Evolutionary conservation across 495 filamentous ascomycete genomes (phyloP).

Genomic region (Oidiodendron maius): DNA sequence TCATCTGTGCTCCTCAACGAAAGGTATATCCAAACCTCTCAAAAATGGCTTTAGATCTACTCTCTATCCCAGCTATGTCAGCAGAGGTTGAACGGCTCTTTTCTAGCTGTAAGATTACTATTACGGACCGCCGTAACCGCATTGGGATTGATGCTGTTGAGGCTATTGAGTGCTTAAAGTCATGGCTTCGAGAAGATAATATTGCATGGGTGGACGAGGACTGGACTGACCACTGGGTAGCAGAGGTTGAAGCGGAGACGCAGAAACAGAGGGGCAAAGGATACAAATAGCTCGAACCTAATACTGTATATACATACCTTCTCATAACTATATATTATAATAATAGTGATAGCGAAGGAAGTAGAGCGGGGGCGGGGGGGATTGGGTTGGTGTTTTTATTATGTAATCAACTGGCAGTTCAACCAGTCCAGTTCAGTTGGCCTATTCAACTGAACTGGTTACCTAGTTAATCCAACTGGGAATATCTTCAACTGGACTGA

Average conservation of each 20-base stretch:
- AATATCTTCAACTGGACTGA: background rate
- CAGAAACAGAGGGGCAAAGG: background rate
- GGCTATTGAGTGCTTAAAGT: constrained; percentile 1
- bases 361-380: background rate
- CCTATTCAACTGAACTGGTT: background rate
- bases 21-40: no score
- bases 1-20: no score
- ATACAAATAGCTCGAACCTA: background rate
- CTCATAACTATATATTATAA: no score
- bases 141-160: background rate
- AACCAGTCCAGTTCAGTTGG: background rate
- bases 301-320: no score
- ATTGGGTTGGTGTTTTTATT: background rate
- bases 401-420: background rate
- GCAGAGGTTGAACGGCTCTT: constrained; percentile 2
- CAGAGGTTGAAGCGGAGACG: background rate
- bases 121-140: background rate
- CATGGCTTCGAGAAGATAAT: background rate
- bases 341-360: background rate
- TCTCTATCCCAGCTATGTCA: no score
- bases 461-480: background rate
- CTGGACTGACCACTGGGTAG: background rate
- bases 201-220: background rate
- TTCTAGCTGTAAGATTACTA: background rate
- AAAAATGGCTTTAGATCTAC: no score